Evolutionary conservation across 2,329 filamentous ascomycete genomes (phyloP).

Genomic region (Monilinia fructigena): DNA sequence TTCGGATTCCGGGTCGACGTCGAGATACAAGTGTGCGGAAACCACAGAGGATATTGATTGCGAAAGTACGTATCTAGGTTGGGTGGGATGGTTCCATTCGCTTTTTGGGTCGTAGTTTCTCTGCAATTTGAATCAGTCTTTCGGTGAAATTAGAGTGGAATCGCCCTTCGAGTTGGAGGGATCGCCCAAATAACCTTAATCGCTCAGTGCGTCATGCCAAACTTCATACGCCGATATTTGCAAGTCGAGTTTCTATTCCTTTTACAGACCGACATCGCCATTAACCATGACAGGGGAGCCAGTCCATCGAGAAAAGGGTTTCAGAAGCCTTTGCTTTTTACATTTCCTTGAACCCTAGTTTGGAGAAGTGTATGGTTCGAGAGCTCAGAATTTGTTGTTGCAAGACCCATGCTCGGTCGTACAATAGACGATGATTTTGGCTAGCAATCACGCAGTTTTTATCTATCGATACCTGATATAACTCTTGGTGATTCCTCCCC

Average conservation of each 20-base stretch:
- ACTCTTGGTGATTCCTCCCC: no score
- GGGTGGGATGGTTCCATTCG: no score
- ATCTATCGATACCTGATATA: neutral
- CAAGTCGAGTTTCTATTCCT: neutral
- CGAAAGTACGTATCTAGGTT: no score
- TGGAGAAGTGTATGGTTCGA: neutral
- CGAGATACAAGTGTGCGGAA: no score
- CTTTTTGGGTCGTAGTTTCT: no score
- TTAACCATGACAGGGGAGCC: neutral
- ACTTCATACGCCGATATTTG: rapidly evolving
- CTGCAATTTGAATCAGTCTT: no score
- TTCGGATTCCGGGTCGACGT: no score
- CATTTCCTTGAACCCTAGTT: neutral
- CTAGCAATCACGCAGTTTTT: neutral
- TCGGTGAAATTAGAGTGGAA: no score
- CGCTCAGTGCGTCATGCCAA: neutral
- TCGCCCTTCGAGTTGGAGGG: no score
- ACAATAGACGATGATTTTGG: neutral
- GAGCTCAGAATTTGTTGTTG: neutral
- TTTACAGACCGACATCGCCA: neutral
- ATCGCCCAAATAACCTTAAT: neutral
- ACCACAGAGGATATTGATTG: no score
- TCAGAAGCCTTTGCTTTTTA: neutral
- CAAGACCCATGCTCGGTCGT: neutral
- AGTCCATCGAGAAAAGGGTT: neutral